Conservation (phyloP, 2,329 filamentous ascomycete species). For the Xylariaceae sp. region DNA sequence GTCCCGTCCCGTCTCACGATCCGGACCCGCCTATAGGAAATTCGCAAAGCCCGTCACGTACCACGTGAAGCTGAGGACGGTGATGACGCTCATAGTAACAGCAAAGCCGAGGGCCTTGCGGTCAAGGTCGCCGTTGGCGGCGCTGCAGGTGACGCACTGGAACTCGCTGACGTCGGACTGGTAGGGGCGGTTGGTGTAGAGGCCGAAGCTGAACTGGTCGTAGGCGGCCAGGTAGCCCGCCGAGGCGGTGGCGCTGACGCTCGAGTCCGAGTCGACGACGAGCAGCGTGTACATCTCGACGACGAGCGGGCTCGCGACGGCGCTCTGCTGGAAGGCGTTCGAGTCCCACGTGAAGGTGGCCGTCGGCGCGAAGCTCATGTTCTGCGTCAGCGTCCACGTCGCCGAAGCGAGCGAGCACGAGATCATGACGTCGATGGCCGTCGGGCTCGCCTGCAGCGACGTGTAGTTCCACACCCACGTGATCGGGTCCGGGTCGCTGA, state of each 20-base stretch:
- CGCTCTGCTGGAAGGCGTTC: slow-evolving; percentile 37
- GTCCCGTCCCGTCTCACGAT: too few species aligned
- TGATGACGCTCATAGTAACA: slow-evolving; percentile 46
- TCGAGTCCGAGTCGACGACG: slow-evolving; percentile 50
- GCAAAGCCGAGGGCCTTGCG: slow-evolving; percentile 42
- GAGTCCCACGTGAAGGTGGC: slow-evolving; percentile 54
- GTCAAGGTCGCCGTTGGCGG: slow-evolving; percentile 39
- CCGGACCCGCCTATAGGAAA: slow-evolving; percentile 16
- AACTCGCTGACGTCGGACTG: slow-evolving; percentile 43
- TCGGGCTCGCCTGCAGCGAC: slow-evolving; percentile 47
- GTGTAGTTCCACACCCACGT: slow-evolving; percentile 63
- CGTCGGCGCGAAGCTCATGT: slow-evolving; percentile 50
- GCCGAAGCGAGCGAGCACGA: slow-evolving; percentile 44
- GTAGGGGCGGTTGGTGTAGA: slow-evolving; percentile 49
- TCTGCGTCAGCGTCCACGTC: slow-evolving; percentile 55
- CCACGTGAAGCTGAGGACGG: slow-evolving; percentile 56
- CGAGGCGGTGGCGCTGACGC: slow-evolving; percentile 40
- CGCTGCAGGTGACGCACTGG: slow-evolving; percentile 51
- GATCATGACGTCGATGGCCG: slow-evolving; percentile 52
- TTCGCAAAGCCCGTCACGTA: slow-evolving; percentile 47
- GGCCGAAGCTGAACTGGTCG: slow-evolving; percentile 45
- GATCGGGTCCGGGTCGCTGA: slow-evolving; percentile 43
- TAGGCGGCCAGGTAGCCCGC: slow-evolving; percentile 49
- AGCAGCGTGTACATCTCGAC: slow-evolving; percentile 53
- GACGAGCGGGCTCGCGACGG: slow-evolving; percentile 38